Evolutionary conservation across 176 grass and related monocot genomes (phyloP).

Genomic region (Calamus simplicifolius): DNA sequence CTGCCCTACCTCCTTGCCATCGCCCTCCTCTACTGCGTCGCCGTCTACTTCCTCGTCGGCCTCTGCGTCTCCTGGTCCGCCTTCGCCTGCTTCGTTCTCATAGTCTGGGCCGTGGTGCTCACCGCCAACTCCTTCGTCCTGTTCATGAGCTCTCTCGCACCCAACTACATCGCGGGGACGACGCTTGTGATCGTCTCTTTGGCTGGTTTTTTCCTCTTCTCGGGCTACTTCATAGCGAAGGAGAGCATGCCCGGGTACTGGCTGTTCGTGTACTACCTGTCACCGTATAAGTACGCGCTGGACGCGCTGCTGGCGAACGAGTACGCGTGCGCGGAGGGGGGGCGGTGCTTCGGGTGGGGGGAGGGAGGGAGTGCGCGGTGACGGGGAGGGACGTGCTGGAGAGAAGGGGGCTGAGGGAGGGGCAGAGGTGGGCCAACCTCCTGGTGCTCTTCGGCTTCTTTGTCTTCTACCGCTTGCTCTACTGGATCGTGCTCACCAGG

Average conservation of each 20-base stretch:
- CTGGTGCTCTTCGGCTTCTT: conserved; percentile 87
- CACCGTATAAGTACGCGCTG: conserved; percentile 87
- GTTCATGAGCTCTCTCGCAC: conserved; percentile 71
- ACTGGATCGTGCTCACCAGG: conserved; percentile 81
- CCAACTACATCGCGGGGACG: conserved; percentile 91
- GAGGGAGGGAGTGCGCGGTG: conserved; percentile 33
- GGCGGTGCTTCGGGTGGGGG: conserved; percentile 47
- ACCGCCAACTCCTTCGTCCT: conserved; percentile 87
- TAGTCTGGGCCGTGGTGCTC: conserved; percentile 78
- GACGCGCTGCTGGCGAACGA: conserved; percentile 90
- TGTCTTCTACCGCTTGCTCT: conserved; percentile 83
- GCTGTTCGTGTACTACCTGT: conserved; percentile 88
- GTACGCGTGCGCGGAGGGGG: conserved; percentile 47
- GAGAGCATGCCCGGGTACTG: conserved; percentile 91
- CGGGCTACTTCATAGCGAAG: conserved; percentile 77
- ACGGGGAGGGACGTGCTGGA: conserved; percentile 66
- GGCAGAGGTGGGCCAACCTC: conserved; percentile 70
- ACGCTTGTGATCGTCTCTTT: conserved; percentile 69
- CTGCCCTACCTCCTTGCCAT: conserved; percentile 81
- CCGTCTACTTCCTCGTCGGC: conserved; percentile 82
- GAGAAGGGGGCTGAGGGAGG: conserved; percentile 34
- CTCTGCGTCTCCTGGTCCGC: conserved; percentile 53
- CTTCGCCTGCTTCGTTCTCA: conserved; percentile 62
- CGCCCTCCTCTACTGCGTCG: conserved; percentile 58
- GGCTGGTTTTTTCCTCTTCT: conserved; percentile 95